phyloP scores from a whole-genome alignment of 768 basidiomycete species.

The Termitomyces sp. region DNA sequence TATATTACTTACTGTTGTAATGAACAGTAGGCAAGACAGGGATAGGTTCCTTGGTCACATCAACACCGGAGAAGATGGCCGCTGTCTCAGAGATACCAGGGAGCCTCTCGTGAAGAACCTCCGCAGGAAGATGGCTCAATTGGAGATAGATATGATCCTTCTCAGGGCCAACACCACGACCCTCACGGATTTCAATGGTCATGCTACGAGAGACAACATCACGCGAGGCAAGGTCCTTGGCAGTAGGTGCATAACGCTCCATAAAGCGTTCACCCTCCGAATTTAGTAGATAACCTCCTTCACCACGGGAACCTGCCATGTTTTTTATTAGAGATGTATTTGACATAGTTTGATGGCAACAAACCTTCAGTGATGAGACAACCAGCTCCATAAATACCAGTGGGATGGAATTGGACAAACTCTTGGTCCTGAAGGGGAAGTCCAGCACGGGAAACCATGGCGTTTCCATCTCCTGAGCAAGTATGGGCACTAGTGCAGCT shows the following conservation, averaged over 20 bases:
- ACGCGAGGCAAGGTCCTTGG: conserved; percentile 98
- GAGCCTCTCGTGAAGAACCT: conserved; percentile 91
- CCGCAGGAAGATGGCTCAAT: conserved; percentile 93
- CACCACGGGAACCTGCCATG: conserved; percentile 85
- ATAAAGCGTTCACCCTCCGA: conserved; percentile 99
- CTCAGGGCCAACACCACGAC: conserved; percentile 97
- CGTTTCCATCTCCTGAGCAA: conserved; percentile 98
- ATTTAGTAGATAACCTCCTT: conserved; percentile 98
- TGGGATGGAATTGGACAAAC: conserved; percentile 99
- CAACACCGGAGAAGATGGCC: conserved; percentile 97
- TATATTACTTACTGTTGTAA: conserved; percentile 80
- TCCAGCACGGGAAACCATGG: conserved; percentile 96
- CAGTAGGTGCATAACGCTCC: conserved; percentile 99
- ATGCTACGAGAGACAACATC: conserved; percentile 99
- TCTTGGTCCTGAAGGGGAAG: conserved; percentile 95
- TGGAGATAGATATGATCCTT: conserved; percentile 97
- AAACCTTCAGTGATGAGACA: conserved; percentile 97
- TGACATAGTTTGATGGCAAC: conserved; percentile 3
- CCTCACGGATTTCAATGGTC: conserved; percentile 98
- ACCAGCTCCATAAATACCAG: conserved; percentile 98
- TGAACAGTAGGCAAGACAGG: conserved; percentile 98
- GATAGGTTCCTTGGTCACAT: conserved; percentile 99
- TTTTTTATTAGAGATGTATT: neutral
- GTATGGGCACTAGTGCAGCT: conserved; percentile 99
- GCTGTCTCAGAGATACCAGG: conserved; percentile 99